Evolutionary conservation across 495 filamentous ascomycete species (phyloP).

Genomic region (Penicillium cataractarum): DNA sequence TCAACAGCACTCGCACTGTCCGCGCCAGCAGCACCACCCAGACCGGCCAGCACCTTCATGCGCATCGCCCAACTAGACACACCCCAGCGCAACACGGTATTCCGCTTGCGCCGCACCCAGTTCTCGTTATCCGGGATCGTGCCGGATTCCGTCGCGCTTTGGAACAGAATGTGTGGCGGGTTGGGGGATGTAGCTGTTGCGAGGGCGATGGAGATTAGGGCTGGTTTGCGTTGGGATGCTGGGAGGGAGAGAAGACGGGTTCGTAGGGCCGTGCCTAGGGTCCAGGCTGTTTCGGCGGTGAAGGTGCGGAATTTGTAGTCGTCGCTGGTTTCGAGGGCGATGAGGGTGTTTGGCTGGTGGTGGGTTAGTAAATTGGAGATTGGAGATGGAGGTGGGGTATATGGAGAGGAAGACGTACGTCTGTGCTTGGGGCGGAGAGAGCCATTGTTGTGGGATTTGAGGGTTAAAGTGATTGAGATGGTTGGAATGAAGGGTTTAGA

Average conservation of each 20-base stretch:
- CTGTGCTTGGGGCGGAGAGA: conserved; percentile 42
- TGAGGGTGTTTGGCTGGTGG: conserved; percentile 52
- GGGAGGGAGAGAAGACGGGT: conserved; percentile 60
- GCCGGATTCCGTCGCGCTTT: conserved; percentile 57
- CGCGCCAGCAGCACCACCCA: conserved; percentile 8
- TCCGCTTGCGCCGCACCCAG: conserved; percentile 64
- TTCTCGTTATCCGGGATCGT: conserved; percentile 64
- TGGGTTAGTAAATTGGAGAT: background rate
- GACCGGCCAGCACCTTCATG: conserved; percentile 51
- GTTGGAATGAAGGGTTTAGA: background rate
- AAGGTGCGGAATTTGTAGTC: conserved; percentile 63
- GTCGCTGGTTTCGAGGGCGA: conserved; percentile 50
- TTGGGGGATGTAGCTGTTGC: conserved; percentile 43
- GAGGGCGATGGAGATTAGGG: conserved; percentile 68
- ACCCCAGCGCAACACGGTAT: conserved; percentile 72
- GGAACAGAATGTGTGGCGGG: conserved; percentile 61
- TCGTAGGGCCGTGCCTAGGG: conserved; percentile 65
- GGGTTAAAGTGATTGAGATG: background rate
- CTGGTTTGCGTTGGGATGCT: conserved; percentile 48
- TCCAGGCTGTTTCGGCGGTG: conserved; percentile 67
- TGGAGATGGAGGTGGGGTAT: background rate
- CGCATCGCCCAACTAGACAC: conserved; percentile 67
- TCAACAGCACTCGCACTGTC: conserved; percentile 50
- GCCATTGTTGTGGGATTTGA: conserved; percentile 29
- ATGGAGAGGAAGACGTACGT: conserved; percentile 32